These are phyloP conservation scores for Dinochytrium kinnereticum DNA, from an alignment of 371 early-diverging fungal genomes.

Conservation along the genomic window DNA sequence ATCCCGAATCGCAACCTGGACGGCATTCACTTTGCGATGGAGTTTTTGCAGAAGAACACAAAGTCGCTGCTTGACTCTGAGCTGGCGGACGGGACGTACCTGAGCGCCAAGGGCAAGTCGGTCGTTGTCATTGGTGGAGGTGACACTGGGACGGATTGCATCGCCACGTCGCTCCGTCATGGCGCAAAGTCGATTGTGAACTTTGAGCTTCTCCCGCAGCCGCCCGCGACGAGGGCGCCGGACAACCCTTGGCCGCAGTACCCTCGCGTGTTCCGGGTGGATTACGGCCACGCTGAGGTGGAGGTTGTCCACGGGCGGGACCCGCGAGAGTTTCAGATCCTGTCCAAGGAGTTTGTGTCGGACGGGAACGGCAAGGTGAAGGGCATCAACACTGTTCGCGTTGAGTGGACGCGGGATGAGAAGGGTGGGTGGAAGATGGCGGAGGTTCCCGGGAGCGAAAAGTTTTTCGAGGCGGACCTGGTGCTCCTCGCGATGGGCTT, in stretches of 20 bases:
- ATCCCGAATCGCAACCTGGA: slow-evolving; percentile 85
- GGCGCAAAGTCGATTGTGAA: slow-evolving; percentile 86
- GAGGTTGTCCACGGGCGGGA: slow-evolving; percentile 85
- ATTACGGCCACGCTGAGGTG: slow-evolving; percentile 96
- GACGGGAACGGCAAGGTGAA: slow-evolving; percentile 80
- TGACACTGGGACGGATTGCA: slow-evolving; percentile 97
- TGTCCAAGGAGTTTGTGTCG: slow-evolving; percentile 92
- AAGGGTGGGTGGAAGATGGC: slow-evolving; percentile 86
- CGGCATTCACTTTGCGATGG: slow-evolving; percentile 98
- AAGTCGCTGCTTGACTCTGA: slow-evolving; percentile 81
- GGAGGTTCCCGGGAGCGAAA: slow-evolving; percentile 82
- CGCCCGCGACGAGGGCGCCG: slow-evolving; percentile 75
- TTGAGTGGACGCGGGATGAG: slow-evolving; percentile 89
- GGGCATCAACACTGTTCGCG: slow-evolving; percentile 92
- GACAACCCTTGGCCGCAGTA: slow-evolving; percentile 98
- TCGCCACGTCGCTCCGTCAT: slow-evolving; percentile 92
- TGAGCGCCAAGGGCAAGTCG: slow-evolving; percentile 88
- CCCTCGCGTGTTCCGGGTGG: slow-evolving; percentile 91
- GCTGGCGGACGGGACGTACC: slow-evolving; percentile 72
- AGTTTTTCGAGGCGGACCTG: slow-evolving; percentile 86
- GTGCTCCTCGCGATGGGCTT: slow-evolving; percentile 96
- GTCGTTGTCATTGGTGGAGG: slow-evolving; percentile 98
- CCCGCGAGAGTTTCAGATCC: slow-evolving; percentile 91
- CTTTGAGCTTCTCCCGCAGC: slow-evolving; percentile 95
- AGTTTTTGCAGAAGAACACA: slow-evolving; percentile 89